Base-by-base conservation (phyloP, 495 filamentous ascomycete species). In the Aspergillus campestris region DNA sequence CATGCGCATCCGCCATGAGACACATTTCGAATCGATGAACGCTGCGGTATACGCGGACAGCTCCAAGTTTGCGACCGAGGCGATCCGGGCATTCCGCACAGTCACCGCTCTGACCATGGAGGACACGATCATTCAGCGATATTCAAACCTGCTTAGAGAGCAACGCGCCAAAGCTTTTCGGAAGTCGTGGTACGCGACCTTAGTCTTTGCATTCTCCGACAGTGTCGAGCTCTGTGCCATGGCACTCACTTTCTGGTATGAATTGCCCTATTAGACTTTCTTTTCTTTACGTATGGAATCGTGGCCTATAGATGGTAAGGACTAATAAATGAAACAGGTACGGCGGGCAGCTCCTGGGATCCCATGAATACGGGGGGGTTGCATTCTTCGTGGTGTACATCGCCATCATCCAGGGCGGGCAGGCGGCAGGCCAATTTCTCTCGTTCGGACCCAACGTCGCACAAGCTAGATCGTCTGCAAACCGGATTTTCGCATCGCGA, bases 341-440 rank as follows among this genome's bases (percentile, higher is more conserved):
- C 33, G 78, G 79, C 3, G 72, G 71, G 5, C 68, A 66, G n/a
- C 65, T 83, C 8, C 57, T 83, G 10, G 66, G 73, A 0, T 62
- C 59, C 5, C 57, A 59, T 7, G 73, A 81, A 43, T 80, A 80
- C 50, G 55, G 61, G 2, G 55, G 70, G 6, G 54, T 54, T 3
- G 42, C 72, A 13, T 83, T 84, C 53, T 81, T 80, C 47, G 66
- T 80, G 7, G 62, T 79, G 3, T 83, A 79, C 41, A 75, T 80
- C 45, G 72, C 66, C 0, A 70, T 84, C 31, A 69, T 87, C 9
- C 74, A 78, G 42, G 73, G 70, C 0, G 77, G 71, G 1, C 76
- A 82, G 46, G 55, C 65, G 1, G 73, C 78, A 0, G 73, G 74
- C 2, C 66, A 75, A 28, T 69, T 81, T 48, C 77, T 83, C 44